Percentiles rank a stretch among this genome's conserved stretches.
Conservation (phyloP, 352 stramenopile species). For the Phytopythium mirpurense region DNA sequence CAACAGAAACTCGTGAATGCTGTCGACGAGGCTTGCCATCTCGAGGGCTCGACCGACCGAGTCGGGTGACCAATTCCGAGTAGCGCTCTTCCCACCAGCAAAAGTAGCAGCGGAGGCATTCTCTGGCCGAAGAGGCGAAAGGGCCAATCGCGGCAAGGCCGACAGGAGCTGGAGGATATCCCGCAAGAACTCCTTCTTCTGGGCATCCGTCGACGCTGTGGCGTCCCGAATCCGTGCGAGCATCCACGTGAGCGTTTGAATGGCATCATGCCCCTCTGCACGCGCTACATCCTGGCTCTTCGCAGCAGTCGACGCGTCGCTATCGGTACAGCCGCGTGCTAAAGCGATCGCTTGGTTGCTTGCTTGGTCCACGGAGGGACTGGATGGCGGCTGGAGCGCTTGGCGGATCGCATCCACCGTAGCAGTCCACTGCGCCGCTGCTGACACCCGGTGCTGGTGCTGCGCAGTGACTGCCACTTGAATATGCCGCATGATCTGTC, state of each 20-base stretch:
- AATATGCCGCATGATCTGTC: slow-evolving; percentile 54
- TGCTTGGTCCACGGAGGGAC: background rate
- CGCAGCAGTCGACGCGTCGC: background rate
- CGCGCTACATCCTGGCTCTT: too few relatives aligned
- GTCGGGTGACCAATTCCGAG: background rate
- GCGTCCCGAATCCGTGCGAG: slow-evolving; percentile 26
- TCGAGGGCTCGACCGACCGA: background rate
- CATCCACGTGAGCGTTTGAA: slow-evolving; percentile 37
- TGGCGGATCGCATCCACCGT: slow-evolving; percentile 9
- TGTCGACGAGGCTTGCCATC: slow-evolving; percentile 23
- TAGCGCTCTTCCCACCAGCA: background rate
- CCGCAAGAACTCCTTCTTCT: slow-evolving; percentile 38
- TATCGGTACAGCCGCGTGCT: too few relatives aligned
- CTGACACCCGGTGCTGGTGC: slow-evolving; percentile 35
- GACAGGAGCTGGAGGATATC: slow-evolving; percentile 41
- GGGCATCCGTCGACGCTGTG: slow-evolving; percentile 6
- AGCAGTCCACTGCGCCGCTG: slow-evolving; percentile 12
- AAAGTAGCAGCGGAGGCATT: background rate
- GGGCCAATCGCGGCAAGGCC: slow-evolving; percentile 27
- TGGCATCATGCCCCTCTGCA: slow-evolving; percentile 37
- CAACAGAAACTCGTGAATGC: slow-evolving; percentile 41
- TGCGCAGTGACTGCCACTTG: slow-evolving; percentile 41
- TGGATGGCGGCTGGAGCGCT: background rate
- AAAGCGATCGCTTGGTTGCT: background rate
- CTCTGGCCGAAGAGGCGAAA: slow-evolving; percentile 13